Conservation (phyloP, 2,329 filamentous ascomycete genomes). For the Paecilomyces sp. region DNA sequence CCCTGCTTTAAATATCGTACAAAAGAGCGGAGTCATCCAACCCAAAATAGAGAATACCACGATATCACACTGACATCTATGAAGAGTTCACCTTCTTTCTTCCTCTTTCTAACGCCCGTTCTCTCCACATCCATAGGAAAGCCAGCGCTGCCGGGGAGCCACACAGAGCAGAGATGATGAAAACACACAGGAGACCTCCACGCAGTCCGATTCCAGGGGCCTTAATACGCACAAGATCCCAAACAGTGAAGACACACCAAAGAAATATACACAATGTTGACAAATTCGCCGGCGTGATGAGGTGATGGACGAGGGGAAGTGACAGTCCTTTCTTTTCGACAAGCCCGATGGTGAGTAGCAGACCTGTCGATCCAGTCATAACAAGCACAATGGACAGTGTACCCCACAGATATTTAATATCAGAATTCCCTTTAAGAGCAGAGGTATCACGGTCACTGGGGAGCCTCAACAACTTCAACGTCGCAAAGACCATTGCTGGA, state of each 20-base stretch:
- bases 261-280: background rate
- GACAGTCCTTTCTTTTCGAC: background rate
- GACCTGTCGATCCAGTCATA: background rate
- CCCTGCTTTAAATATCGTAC: too few relatives aligned
- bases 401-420: background rate
- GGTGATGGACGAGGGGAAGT: background rate
- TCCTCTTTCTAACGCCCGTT: background rate
- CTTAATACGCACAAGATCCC: background rate
- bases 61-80: background rate
- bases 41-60: too few relatives aligned
- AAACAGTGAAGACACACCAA: background rate
- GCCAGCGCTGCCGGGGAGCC: background rate
- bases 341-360: background rate
- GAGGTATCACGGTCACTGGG: background rate
- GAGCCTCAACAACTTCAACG: background rate
- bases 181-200: background rate
- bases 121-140: background rate
- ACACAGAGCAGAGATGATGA: background rate
- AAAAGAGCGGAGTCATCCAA: too few relatives aligned
- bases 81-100: background rate
- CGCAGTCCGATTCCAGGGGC: background rate
- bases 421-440: background rate
- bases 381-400: background rate
- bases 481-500: background rate
- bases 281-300: background rate